A percentile compares a stretch with the other conserved stretches of the same genome.
Evolutionary conservation across 2,329 filamentous ascomycete genomes (phyloP).

Genomic region (Fusarium irregulare): DNA sequence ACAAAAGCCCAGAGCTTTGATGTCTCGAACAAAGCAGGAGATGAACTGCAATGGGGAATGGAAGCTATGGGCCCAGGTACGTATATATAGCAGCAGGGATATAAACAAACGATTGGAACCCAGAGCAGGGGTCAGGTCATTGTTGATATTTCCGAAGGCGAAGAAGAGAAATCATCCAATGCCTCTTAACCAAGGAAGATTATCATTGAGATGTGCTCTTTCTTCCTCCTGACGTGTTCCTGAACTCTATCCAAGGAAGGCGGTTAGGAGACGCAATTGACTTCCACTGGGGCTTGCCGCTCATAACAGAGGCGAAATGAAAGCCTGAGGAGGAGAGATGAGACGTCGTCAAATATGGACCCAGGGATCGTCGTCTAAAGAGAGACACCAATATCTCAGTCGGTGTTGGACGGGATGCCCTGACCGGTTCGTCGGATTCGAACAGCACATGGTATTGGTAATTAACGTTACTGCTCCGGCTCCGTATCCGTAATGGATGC

Average conservation of each 20-base stretch:
- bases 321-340: slow-evolving; percentile 25
- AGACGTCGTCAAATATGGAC: slow-evolving; percentile 44
- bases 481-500: neutral
- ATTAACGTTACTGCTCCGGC: neutral
- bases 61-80: slow-evolving; percentile 30
- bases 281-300: slow-evolving; percentile 1
- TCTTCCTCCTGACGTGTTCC: neutral
- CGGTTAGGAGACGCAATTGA: neutral
- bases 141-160: slow-evolving; percentile 3
- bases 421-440: slow-evolving; percentile 1
- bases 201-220: neutral
- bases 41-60: slow-evolving; percentile 9
- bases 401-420: neutral
- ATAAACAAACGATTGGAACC: slow-evolving; percentile 22
- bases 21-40: slow-evolving; percentile 8
- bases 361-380: slow-evolving; percentile 40
- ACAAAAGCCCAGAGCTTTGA: slow-evolving; percentile 8
- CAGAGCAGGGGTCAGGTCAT: slow-evolving; percentile 9
- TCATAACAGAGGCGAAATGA: slow-evolving; percentile 29
- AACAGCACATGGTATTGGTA: neutral
- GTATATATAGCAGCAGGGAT: slow-evolving; percentile 27
- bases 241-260: neutral
- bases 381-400: slow-evolving; percentile 24
- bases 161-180: neutral
- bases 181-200: neutral